Base-by-base conservation (phyloP, 2,329 filamentous ascomycete genomes). In the Scytalidium lignicola region DNA sequence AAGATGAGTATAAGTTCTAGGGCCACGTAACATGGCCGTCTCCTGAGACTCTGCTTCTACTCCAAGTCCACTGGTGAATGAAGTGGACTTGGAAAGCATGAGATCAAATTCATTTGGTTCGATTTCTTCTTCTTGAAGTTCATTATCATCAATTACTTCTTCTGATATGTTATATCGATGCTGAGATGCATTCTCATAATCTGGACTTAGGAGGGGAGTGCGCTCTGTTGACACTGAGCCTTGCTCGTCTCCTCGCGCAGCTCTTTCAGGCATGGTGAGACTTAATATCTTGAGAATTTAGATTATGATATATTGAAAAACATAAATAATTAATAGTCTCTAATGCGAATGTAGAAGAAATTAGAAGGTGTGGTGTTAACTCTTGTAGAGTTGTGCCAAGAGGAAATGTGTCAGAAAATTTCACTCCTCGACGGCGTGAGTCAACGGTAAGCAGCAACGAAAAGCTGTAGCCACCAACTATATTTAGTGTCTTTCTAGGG, bases 111-210 rank as follows among this genome's bases (percentile, higher is more conserved):
- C 61, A 50, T 64, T 60, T 3, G 58, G 48, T 20, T 62, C 58
- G 26, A 62, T 61, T 8, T 63, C 59, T 82, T 58, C 74, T 80
- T 62, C 65, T 37, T 37, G 32, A 17, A 9, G 5, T 15, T 13
- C 32, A 68, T 12, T 69, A 83, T 47, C 70, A 84, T 44, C 32
- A 37, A 37, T 17, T 8, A 13, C 15, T 15, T 17, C n/a, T 9
- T 37, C 32, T 4, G 32, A n/a, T 17, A 17, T 17, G 15, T 37
- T n/a, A 37, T 13, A 8, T 17, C 32, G 32, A 37, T 5, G 10
- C n/a, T 17, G 32, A n/a, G 6, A 37, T 37, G 5, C 15, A 17
- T 17, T 37, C 15, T 37, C 32, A 17, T 37, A n/a, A n/a, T 15
- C 15, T 37, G 7, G 32, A 13, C n/a, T 37, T 5, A 37, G 32